phyloP scores from a whole-genome alignment of 805 yeast species.

The Metschnikowia matae region DNA sequence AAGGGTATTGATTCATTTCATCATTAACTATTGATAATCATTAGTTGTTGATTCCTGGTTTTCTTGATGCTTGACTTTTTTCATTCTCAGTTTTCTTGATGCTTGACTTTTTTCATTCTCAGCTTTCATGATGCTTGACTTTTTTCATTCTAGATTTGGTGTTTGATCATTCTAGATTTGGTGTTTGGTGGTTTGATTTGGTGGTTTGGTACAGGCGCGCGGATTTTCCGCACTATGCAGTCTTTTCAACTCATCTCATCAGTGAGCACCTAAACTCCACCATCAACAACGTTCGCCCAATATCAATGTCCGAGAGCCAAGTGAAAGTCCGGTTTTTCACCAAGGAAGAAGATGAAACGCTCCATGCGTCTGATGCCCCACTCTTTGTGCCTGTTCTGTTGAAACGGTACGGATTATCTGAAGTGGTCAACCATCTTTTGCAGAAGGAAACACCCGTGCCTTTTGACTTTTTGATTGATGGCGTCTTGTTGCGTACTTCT shows the following conservation, averaged over 20 bases:
- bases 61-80: too few species aligned
- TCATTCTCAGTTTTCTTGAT: too few species aligned
- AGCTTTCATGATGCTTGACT: too few species aligned
- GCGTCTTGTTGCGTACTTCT: conserved; percentile 72
- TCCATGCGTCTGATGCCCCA: conserved; percentile 74
- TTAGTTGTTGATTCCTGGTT: too few species aligned
- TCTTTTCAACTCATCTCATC: conserved; percentile 8
- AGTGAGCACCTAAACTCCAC: neutral
- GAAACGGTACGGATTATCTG: conserved; percentile 89
- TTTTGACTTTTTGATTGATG: conserved; percentile 88
- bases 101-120: too few species aligned
- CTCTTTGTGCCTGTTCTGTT: conserved; percentile 81
- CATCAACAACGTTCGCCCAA: conserved; percentile 3
- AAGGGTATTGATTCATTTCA: too few species aligned
- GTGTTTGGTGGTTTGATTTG: too few species aligned
- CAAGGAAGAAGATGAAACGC: conserved; percentile 69
- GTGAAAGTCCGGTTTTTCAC: conserved; percentile 81
- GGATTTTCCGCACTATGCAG: conserved; percentile 3
- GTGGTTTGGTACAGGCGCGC: neutral
- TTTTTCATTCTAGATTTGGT: too few species aligned
- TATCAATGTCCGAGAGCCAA: conserved; percentile 44
- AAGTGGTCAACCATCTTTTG: conserved; percentile 88
- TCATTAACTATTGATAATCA: too few species aligned
- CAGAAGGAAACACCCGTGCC: conserved; percentile 64
- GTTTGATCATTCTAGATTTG: too few species aligned